A percentile compares a stretch with the other conserved stretches of the same genome.
These are phyloP conservation scores for Karstenula rhodostoma DNA, from an alignment of 2,329 filamentous ascomycete genomes.

Conservation along the genomic window DNA sequence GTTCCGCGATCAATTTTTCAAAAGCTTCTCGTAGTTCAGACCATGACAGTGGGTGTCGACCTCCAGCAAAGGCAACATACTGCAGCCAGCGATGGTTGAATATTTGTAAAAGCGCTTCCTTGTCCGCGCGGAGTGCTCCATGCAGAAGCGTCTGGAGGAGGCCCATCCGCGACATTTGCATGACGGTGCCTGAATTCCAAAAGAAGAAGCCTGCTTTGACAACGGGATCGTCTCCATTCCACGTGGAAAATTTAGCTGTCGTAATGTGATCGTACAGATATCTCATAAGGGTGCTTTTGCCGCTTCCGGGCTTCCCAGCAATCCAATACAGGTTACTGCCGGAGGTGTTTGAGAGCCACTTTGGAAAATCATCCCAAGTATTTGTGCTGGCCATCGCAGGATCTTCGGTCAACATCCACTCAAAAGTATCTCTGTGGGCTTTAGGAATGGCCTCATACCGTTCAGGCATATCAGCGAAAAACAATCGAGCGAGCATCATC, in stretches of 20 bases:
- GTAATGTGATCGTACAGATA: background rate
- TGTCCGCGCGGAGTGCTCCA: conserved; percentile 17
- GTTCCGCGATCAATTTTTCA: conserved; percentile 11
- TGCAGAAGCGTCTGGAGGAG: conserved; percentile 35
- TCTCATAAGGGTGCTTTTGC: background rate
- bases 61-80: background rate
- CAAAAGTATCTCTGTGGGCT: background rate
- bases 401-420: background rate
- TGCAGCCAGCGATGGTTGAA: conserved; percentile 6
- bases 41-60: conserved; percentile 10
- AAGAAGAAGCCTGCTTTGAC: conserved; percentile 34
- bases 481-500: background rate
- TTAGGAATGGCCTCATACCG: background rate
- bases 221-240: background rate
- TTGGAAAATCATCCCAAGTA: background rate
- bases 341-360: background rate
- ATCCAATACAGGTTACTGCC: background rate
- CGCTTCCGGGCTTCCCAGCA: background rate
- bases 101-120: conserved; percentile 17
- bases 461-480: background rate
- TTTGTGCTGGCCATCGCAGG: background rate
- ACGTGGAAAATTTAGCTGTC: background rate
- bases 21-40: conserved; percentile 16
- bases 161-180: conserved; percentile 37
- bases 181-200: conserved; percentile 36